These are phyloP conservation scores for Leishmania tropica DNA, from an alignment of 208 protist species.

Conservation along the genomic window DNA sequence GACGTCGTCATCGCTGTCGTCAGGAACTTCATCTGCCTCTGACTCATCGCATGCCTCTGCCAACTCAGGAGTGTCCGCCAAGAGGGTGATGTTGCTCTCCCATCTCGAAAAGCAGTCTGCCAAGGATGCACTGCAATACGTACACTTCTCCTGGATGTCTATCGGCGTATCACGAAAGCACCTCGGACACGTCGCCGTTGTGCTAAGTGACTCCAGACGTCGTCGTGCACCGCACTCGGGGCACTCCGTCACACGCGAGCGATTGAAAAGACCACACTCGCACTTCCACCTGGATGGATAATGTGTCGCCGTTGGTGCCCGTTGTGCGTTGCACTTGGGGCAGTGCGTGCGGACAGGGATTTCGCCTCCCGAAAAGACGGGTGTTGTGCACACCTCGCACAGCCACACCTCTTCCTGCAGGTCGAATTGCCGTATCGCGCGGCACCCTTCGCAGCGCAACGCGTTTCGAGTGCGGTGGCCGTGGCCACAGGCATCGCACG, in stretches of 20 bases:
- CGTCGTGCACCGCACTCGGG: slow-evolving; percentile 62
- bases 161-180: slow-evolving; percentile 65
- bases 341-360: slow-evolving; percentile 52
- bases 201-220: slow-evolving; percentile 38
- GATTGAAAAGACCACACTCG: slow-evolving; percentile 56
- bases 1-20: slow-evolving; percentile 1
- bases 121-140: slow-evolving; percentile 46
- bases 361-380: slow-evolving; percentile 64
- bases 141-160: slow-evolving; percentile 58
- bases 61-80: not conserved
- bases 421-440: slow-evolving; percentile 44
- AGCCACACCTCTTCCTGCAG: slow-evolving; percentile 67
- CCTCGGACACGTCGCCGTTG: slow-evolving; percentile 42
- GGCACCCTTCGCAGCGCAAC: slow-evolving; percentile 50
- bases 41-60: not conserved
- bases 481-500: slow-evolving; percentile 45
- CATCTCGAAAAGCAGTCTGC: slow-evolving; percentile 1
- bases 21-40: not conserved
- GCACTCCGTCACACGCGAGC: slow-evolving; percentile 31
- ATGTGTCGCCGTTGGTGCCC: slow-evolving; percentile 28
- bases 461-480: slow-evolving; percentile 29
- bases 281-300: slow-evolving; percentile 76
- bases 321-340: slow-evolving; percentile 47
- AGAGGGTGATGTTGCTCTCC: slow-evolving; percentile 3
- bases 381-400: slow-evolving; percentile 75